Conservation (phyloP, 768 basidiomycete species). For the Dioszegia aurantiaca region DNA sequence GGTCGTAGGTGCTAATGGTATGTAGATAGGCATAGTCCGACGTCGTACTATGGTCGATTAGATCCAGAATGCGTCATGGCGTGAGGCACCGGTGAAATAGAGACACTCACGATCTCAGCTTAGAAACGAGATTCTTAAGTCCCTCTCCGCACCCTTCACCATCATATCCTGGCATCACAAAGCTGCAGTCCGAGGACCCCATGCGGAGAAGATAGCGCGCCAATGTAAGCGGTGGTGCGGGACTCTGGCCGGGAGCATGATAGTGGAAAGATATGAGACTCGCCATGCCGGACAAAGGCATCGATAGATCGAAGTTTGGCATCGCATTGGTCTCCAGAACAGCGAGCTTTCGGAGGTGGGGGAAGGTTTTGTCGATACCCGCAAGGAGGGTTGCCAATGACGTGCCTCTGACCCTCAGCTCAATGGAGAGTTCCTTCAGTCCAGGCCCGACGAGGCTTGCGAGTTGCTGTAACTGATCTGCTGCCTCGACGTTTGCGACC, state of each 20-base stretch:
- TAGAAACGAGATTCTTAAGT: not conserved
- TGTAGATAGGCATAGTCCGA: not conserved
- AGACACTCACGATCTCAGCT: not conserved
- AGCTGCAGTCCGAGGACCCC: not conserved
- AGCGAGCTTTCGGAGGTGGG: not conserved
- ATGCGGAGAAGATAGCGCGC: not conserved
- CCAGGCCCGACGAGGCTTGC: no score
- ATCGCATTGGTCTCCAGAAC: no score
- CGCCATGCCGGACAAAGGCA: not conserved
- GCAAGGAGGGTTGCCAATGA: no score
- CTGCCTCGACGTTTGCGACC: no score
- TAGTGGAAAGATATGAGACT: not conserved
- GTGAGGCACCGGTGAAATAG: not conserved
- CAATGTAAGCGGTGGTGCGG: no score
- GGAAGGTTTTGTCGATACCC: no score
- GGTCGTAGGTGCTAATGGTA: not conserved
- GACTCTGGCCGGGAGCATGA: no score
- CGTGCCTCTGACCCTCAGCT: no score
- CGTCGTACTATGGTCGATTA: not conserved
- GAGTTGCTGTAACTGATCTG: no score
- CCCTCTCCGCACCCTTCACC: not conserved
- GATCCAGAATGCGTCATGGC: not conserved
- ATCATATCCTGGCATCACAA: not conserved
- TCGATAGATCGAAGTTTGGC: not conserved
- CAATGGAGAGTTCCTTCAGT: no score